Conservation (phyloP, 176 grass and related monocot species). For the Oropetium thomaeum region DNA sequence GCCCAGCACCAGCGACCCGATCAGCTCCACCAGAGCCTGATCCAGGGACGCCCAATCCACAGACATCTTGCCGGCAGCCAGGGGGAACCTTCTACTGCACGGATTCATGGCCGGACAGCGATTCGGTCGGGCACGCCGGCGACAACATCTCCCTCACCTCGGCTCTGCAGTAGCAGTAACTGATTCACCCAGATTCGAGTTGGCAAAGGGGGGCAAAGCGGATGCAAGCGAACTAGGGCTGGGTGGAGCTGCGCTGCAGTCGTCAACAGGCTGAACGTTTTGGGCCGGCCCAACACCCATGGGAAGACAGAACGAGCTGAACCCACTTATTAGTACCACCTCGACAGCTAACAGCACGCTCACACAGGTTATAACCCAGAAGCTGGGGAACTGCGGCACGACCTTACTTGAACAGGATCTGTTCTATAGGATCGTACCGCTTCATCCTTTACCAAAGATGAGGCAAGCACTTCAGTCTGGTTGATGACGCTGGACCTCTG, state of each 20-base stretch:
- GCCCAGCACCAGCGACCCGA: neutral
- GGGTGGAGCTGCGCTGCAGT: no score
- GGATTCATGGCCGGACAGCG: no score
- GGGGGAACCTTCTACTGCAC: neutral
- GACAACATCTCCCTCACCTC: no score
- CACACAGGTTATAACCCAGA: neutral
- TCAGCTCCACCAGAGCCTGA: neutral
- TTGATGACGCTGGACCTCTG: neutral
- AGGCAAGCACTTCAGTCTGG: neutral
- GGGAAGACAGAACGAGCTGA: no score
- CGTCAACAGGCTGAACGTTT: no score
- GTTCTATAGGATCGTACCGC: neutral
- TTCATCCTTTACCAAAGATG: neutral
- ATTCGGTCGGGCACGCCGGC: no score
- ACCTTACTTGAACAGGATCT: constrained; percentile 33
- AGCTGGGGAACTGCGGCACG: neutral
- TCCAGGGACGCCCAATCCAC: neutral
- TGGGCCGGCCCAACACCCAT: no score
- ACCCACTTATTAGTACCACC: neutral
- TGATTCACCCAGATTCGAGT: no score
- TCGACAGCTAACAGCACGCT: rapidly evolving
- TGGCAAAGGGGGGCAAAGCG: no score
- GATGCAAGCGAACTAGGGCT: no score
- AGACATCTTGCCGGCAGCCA: neutral
- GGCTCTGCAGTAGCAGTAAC: no score